Conservation (phyloP, 352 stramenopile genomes). For the Lagenidium sp. region DNA sequence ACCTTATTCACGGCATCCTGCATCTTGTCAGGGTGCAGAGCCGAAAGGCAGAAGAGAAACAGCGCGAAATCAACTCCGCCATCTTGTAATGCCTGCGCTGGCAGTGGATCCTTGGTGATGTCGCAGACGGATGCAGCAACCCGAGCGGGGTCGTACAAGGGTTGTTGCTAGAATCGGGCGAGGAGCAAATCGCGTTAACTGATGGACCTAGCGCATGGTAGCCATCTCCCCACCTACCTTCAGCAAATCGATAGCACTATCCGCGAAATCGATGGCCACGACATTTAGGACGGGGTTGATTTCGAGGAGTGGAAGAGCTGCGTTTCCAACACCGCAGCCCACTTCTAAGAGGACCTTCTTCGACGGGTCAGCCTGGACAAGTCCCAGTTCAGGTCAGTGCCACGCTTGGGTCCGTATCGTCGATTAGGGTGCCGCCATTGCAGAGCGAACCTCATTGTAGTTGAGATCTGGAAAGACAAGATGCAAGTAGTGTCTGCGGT, state of each 20-base stretch:
- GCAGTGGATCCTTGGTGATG: conserved; percentile 74
- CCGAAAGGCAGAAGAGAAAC: conserved; percentile 87
- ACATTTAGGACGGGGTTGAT: conserved; percentile 81
- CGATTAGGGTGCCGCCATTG: too few relatives aligned
- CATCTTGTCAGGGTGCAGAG: conserved; percentile 87
- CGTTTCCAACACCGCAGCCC: conserved; percentile 94
- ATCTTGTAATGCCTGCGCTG: conserved; percentile 31
- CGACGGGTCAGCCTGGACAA: conserved; percentile 13
- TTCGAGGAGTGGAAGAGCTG: conserved; percentile 91
- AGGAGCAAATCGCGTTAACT: conserved; percentile 8
- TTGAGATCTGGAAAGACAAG: conserved; percentile 88
- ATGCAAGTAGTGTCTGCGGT: conserved; percentile 84
- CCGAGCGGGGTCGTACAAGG: conserved; percentile 64
- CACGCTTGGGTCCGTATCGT: too few relatives aligned
- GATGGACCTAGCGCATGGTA: too few relatives aligned
- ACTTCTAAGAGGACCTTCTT: conserved; percentile 88
- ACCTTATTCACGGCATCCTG: conserved; percentile 81
- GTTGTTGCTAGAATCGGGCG: conserved; percentile 42
- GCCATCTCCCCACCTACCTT: conserved; percentile 64
- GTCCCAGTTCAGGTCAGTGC: too few relatives aligned
- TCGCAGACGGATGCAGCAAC: conserved; percentile 73
- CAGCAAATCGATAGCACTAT: conserved; percentile 86
- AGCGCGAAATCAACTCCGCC: conserved; percentile 79
- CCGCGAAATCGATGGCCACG: conserved; percentile 91
- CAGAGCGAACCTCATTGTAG: conserved; percentile 25